These are phyloP conservation scores for Suhomyces kilbournensis DNA, from an alignment of 805 yeast species.

Conservation along the genomic window DNA sequence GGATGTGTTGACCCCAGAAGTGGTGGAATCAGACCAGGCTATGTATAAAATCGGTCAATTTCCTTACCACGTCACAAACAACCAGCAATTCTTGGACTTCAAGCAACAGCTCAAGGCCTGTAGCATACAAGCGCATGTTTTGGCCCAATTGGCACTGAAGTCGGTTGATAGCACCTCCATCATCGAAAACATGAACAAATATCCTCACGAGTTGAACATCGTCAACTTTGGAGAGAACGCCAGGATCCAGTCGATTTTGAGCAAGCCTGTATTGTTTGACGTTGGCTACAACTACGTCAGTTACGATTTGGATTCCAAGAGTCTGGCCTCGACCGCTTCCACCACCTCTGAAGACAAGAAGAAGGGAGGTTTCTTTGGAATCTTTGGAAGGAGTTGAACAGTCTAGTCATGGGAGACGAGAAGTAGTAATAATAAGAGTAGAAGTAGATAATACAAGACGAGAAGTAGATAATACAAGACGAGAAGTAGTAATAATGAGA, in stretches of 20 bases:
- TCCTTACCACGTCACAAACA: slow-evolving; percentile 41
- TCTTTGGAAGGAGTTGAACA: slow-evolving; percentile 45
- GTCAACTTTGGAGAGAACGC: slow-evolving; percentile 21
- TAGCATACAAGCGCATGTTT: slow-evolving; percentile 34
- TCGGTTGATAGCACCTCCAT: slow-evolving; percentile 22
- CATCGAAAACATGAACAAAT: slow-evolving; percentile 44
- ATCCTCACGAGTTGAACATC: slow-evolving; percentile 28
- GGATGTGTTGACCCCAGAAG: slow-evolving; percentile 10
- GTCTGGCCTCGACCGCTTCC: slow-evolving; percentile 12
- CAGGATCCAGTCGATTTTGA: slow-evolving; percentile 55
- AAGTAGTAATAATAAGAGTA: not conserved
- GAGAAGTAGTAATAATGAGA: not conserved
- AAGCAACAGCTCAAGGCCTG: slow-evolving; percentile 14
- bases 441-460: too few species aligned
- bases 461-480: too few species aligned
- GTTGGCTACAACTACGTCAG: slow-evolving; percentile 80
- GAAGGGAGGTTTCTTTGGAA: slow-evolving; percentile 65
- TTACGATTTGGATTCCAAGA: slow-evolving; percentile 34
- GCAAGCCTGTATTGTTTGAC: slow-evolving; percentile 90
- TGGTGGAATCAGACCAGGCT: slow-evolving; percentile 4
- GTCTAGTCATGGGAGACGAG: not conserved
- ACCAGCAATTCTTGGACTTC: slow-evolving; percentile 28
- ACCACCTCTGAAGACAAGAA: slow-evolving; percentile 34
- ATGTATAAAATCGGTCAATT: slow-evolving; percentile 38
- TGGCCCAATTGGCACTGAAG: slow-evolving; percentile 35